These are phyloP conservation scores for Madurella fahalii DNA, from an alignment of 2,329 filamentous ascomycete genomes.

Conservation along the genomic window DNA sequence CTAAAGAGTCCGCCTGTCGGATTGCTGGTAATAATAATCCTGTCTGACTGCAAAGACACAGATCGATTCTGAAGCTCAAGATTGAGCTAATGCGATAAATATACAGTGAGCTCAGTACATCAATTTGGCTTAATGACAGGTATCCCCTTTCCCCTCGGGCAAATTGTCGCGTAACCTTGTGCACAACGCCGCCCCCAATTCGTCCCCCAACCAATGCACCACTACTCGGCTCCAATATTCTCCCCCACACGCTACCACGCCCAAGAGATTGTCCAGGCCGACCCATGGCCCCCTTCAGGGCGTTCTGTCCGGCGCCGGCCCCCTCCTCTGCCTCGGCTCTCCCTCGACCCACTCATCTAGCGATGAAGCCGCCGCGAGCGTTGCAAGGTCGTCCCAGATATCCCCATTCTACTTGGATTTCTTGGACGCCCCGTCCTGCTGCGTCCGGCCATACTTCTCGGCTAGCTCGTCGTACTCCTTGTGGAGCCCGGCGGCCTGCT, in stretches of 20 bases:
- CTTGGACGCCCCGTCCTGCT: conserved; percentile 50
- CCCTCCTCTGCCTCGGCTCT: conserved; percentile 6
- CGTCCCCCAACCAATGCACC: not conserved
- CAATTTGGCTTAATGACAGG: not conserved
- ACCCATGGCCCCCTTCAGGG: not conserved
- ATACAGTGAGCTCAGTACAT: not conserved
- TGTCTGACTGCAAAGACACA: too few species aligned
- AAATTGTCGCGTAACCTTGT: not conserved
- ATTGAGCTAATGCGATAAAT: not conserved
- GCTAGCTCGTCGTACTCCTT: conserved; percentile 82
- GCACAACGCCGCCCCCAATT: not conserved
- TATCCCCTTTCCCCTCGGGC: not conserved
- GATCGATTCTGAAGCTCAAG: not conserved
- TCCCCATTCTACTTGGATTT: conserved; percentile 49
- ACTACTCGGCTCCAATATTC: not conserved
- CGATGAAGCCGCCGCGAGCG: not conserved
- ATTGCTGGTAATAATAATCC: too few species aligned
- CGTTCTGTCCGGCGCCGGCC: too few species aligned
- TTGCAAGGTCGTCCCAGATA: conserved; percentile 11
- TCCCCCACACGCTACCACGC: not conserved
- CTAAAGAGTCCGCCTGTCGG: too few species aligned
- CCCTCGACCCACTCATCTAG: not conserved
- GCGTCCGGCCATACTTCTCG: conserved; percentile 68
- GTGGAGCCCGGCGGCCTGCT: conserved; percentile 79
- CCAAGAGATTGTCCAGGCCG: not conserved